Conservation (phyloP, 2,329 filamentous ascomycete species). For the Aphanocladium album region DNA sequence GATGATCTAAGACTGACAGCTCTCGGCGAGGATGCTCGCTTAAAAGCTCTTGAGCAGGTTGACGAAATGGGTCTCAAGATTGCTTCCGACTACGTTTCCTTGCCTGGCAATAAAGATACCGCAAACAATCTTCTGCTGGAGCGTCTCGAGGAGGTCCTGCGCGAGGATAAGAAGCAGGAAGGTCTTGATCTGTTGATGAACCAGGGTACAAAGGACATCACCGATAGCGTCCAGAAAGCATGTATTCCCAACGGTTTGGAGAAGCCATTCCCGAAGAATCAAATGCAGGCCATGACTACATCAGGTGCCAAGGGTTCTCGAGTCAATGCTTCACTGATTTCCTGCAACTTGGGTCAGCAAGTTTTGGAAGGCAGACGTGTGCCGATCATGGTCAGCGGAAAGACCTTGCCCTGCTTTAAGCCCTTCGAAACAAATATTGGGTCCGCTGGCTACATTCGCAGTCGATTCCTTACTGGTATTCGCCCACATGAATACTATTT, state of each 20-base stretch:
- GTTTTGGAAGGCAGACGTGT: constrained; percentile 92
- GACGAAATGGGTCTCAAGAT: constrained; percentile 69
- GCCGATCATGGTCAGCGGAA: constrained; percentile 95
- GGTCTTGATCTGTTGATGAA: constrained; percentile 89
- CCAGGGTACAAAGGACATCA: constrained; percentile 61
- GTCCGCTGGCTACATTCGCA: constrained; percentile 88
- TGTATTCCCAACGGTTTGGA: constrained; percentile 79
- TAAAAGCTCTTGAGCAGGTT: constrained; percentile 62
- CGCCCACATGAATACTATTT: constrained; percentile 98
- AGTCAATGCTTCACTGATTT: constrained; percentile 97
- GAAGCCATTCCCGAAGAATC: constrained; percentile 92
- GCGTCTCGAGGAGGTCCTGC: constrained; percentile 81
- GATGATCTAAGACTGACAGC: constrained; percentile 86
- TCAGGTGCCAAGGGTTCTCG: constrained; percentile 90
- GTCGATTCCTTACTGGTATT: constrained; percentile 96
- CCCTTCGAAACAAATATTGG: constrained; percentile 85
- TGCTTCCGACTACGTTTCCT: constrained; percentile 81
- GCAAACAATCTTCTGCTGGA: constrained; percentile 67
- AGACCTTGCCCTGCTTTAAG: constrained; percentile 89
- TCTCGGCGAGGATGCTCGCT: constrained; percentile 68
- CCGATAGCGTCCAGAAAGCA: constrained; percentile 68
- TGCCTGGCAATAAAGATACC: constrained; percentile 60
- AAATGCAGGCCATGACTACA: constrained; percentile 98
- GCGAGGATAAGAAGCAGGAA: constrained; percentile 86
- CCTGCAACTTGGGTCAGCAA: constrained; percentile 94